These are phyloP conservation scores for Cyclocybe aegerita DNA, from an alignment of 768 basidiomycete genomes.

Conservation along the genomic window DNA sequence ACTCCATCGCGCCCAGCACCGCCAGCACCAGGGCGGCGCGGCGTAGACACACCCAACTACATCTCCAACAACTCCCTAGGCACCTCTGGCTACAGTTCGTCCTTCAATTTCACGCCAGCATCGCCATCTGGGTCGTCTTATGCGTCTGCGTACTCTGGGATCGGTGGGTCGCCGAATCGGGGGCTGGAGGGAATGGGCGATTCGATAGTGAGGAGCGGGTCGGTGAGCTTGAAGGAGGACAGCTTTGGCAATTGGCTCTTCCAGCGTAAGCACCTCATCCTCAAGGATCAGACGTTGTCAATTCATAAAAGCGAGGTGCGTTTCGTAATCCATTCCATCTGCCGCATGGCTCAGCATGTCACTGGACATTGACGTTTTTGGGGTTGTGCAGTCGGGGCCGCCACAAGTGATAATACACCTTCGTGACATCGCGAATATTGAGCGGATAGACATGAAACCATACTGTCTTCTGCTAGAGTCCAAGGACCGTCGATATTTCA, in stretches of 20 bases:
- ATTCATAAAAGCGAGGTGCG: conserved; percentile 93
- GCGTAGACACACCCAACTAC: conserved; percentile 37
- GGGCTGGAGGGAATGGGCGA: conserved; percentile 31
- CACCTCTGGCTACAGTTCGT: conserved; percentile 58
- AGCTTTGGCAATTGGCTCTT: conserved; percentile 91
- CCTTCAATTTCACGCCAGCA: conserved; percentile 52
- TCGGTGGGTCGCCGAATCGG: conserved; percentile 76
- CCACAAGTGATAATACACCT: conserved; percentile 64
- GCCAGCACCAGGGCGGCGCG: conserved; percentile 57
- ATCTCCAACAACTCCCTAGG: conserved; percentile 42
- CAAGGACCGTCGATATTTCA: conserved; percentile 76
- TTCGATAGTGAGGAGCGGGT: conserved; percentile 63
- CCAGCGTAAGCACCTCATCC: conserved; percentile 85
- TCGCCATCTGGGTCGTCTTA: conserved; percentile 62
- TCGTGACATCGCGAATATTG: conserved; percentile 81
- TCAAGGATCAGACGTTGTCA: conserved; percentile 75
- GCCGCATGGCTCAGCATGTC: background rate
- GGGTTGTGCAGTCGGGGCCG: conserved; percentile 42
- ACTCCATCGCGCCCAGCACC: conserved; percentile 82
- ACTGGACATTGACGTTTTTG: conserved; percentile 6
- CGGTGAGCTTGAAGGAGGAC: conserved; percentile 90
- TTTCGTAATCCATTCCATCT: conserved; percentile 3
- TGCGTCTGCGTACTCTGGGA: conserved; percentile 70
- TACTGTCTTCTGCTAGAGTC: conserved; percentile 90
- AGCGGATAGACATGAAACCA: conserved; percentile 91